These are phyloP conservation scores for Ceratorhiza oryzae-sativae DNA, from an alignment of 1,284 basidiomycete species.

Conservation along the genomic window DNA sequence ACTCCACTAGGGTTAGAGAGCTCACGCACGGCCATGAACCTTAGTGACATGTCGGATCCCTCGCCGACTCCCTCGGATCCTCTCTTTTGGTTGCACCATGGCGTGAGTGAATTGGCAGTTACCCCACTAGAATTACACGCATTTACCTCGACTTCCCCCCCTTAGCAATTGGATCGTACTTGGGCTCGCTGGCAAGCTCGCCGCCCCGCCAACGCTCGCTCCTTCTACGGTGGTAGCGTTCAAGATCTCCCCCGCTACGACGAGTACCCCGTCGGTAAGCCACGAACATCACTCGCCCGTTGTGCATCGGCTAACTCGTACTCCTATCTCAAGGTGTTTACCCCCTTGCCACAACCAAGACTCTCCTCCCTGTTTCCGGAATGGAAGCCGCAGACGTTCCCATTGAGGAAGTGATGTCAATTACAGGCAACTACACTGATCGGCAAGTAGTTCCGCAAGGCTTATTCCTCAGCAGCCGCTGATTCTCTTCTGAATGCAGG, in stretches of 20 bases:
- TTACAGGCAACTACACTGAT: constrained; percentile 26
- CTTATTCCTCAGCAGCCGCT: not conserved
- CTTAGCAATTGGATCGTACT: constrained; percentile 34
- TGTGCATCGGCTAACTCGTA: not conserved
- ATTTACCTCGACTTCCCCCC: constrained; percentile 2
- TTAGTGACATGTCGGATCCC: constrained; percentile 33
- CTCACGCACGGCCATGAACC: not conserved
- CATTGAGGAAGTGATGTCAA: constrained; percentile 28
- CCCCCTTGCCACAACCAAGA: constrained; percentile 27
- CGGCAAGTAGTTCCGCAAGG: not conserved
- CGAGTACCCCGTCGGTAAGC: constrained; percentile 32
- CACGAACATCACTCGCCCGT: not conserved
- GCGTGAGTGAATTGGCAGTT: not conserved
- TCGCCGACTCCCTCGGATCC: constrained; percentile 35
- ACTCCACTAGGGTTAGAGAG: not conserved
- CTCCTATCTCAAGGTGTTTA: constrained; percentile 15
- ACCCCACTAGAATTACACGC: not conserved
- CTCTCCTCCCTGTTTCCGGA: constrained; percentile 18
- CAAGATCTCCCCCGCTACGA: constrained; percentile 36
- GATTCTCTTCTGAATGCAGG: not conserved
- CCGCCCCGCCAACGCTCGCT: constrained; percentile 33
- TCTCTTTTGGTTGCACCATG: constrained; percentile 35
- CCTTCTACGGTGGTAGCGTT: constrained; percentile 31
- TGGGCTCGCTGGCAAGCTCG: constrained; percentile 38
- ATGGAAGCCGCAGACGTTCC: constrained; percentile 27